Evolutionary conservation across 768 basidiomycete species (phyloP).

Genomic region (Multifurca ochricompacta): DNA sequence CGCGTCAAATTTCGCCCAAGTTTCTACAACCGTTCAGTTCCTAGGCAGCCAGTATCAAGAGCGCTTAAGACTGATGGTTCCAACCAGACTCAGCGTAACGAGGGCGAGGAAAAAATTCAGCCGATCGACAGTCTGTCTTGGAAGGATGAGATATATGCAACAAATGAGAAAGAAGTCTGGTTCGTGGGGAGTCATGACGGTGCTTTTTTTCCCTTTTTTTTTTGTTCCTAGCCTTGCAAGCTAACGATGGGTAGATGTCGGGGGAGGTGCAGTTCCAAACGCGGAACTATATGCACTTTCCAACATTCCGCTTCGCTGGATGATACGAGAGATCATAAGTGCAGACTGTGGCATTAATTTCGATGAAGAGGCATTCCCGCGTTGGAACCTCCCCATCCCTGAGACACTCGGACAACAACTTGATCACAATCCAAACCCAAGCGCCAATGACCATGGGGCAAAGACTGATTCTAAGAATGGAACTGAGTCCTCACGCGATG

Average conservation of each 20-base stretch:
- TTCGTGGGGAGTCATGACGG: slow-evolving; percentile 8
- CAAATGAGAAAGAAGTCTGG: slow-evolving; percentile 13
- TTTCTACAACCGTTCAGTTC: slow-evolving; percentile 43
- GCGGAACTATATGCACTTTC: slow-evolving; percentile 34
- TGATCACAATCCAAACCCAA: no score
- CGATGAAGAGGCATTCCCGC: slow-evolving; percentile 38
- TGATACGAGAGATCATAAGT: slow-evolving; percentile 58
- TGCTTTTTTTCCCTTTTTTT: not conserved
- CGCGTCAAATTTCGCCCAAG: slow-evolving; percentile 62
- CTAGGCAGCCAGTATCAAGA: slow-evolving; percentile 14
- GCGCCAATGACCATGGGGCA: not conserved
- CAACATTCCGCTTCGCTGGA: slow-evolving; percentile 67
- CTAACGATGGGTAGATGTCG: not conserved
- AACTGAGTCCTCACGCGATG: not conserved
- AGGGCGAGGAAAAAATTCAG: not conserved
- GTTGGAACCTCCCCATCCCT: not conserved
- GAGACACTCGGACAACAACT: not conserved
- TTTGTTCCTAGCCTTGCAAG: no score
- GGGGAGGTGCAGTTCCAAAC: not conserved
- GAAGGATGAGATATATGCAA: not conserved
- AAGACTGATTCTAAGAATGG: not conserved
- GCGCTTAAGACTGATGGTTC: not conserved
- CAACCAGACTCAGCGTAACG: not conserved
- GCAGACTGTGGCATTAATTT: slow-evolving; percentile 57
- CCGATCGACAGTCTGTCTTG: not conserved